phyloP scores from a whole-genome alignment of 257 asterid species.

The Solanum clarkiae region DNA sequence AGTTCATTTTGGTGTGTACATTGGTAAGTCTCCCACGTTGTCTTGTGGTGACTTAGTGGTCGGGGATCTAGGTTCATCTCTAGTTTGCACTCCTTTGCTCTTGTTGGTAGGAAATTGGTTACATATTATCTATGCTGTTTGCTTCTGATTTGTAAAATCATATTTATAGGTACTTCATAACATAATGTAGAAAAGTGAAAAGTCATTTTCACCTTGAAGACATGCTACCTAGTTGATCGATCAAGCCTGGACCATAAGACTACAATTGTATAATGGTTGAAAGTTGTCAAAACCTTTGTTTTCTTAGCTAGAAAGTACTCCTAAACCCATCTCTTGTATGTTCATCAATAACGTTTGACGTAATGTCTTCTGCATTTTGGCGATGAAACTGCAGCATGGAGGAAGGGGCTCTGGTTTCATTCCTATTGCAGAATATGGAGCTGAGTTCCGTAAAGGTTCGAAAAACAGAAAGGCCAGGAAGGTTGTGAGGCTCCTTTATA shows the following conservation, averaged over 20 bases:
- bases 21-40: neutral
- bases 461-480: conserved; percentile 31
- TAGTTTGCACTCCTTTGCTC: neutral
- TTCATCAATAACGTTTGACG: neutral
- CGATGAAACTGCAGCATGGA: conserved; percentile 49
- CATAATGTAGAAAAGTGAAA: neutral
- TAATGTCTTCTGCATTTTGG: neutral
- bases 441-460: conserved; percentile 38
- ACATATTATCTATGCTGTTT: neutral
- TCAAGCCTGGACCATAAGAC: neutral
- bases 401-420: conserved; percentile 77
- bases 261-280: neutral
- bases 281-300: neutral
- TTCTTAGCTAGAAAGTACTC: neutral
- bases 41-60: neutral
- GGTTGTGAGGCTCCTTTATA: conserved; percentile 65
- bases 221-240: neutral
- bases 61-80: neutral
- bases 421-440: conserved; percentile 93
- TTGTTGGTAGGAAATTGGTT: neutral
- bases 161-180: neutral
- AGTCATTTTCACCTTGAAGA: neutral
- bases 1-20: neutral
- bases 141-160: neutral
- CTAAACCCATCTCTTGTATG: neutral